These are phyloP conservation scores for Cylindrotheca fusiformis DNA, from an alignment of 108 stramenopile species.

Conservation along the genomic window DNA sequence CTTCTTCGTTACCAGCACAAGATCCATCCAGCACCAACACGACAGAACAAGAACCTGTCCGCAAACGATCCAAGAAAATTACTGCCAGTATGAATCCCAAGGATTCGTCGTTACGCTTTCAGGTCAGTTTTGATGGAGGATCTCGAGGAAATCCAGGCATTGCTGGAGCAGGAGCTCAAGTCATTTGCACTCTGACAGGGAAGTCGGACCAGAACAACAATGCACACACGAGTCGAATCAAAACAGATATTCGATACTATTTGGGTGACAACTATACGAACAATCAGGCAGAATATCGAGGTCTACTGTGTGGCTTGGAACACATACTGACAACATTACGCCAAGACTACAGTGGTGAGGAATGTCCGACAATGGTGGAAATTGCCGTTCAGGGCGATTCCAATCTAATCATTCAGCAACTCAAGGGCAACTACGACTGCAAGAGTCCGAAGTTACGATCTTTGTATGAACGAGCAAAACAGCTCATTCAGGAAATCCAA, in stretches of 20 bases:
- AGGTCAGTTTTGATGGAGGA: slow-evolving; percentile 77
- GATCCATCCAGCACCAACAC: neutral
- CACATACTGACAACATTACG: slow-evolving; percentile 23
- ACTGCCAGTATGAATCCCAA: neutral
- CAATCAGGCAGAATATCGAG: slow-evolving; percentile 80
- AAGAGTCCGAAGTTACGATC: slow-evolving; percentile 45
- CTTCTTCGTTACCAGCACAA: neutral
- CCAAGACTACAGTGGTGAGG: neutral
- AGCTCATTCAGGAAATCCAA: slow-evolving; percentile 1
- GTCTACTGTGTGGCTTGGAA: slow-evolving; percentile 55
- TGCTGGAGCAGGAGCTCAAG: slow-evolving; percentile 68
- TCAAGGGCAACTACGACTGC: slow-evolving; percentile 59
- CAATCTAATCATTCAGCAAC: slow-evolving; percentile 72
- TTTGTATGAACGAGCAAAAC: slow-evolving; percentile 25
- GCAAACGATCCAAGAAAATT: neutral
- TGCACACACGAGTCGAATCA: neutral
- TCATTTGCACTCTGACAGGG: slow-evolving; percentile 9
- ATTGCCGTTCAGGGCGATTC: slow-evolving; percentile 64
- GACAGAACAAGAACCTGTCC: neutral
- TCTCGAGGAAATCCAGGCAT: slow-evolving; percentile 84
- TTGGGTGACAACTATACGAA: slow-evolving; percentile 58
- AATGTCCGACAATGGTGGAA: neutral
- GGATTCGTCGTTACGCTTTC: slow-evolving; percentile 19
- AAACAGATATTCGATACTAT: slow-evolving; percentile 36
- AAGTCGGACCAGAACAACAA: neutral